Evolutionary conservation across 1,284 basidiomycete species (phyloP), one percentile per base, ranked within the genome.

Genomic region (Xerocomus nothofagi): DNA sequence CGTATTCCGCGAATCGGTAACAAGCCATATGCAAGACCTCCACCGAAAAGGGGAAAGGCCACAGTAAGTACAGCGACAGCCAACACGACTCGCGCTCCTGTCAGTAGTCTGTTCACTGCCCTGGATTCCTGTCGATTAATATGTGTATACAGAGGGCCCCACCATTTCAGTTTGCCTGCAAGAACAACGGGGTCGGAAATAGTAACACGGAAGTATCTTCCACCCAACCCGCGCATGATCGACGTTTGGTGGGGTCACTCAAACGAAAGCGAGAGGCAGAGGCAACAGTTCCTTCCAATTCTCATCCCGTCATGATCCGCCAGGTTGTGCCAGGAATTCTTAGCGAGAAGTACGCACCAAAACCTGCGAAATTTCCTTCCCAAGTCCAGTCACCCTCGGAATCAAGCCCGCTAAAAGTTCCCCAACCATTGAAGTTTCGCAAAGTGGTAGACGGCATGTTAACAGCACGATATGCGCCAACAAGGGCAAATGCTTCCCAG

Each of bases 1-100:
- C 78, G 75, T 65, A 89, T 89, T 56, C 86, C 87, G 7, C 73
- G 87, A 45, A 81, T 84, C 44, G 81, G 79, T 26, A 65, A 67
- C 15, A 88, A 87, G 54, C 85, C 86, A 1, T 88, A 88, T 63
- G 69, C 77, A 23, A 73, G 80, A 53, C 74, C 77, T 31, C 42
- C 45, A 18, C 26, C 53, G n/a, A 55, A 53, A 29, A 48, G 40
- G 14, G 47, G 45, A 32, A 63, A 27, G 21, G 18, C 29, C 37
- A 27, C 45, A 6, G 26, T 24, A 23, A 34, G 24, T 32, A 31
- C 44, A 29, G 37, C 39, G 11, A 39, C 47, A 24, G n/a, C 31
- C 23, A 45, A 38, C 31, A 17, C 21, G 32, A 18, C 27, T 27
- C 42, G 39, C 12, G 47, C 40, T 15, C 30, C 52, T 24, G 66